A percentile compares a stretch with the other conserved stretches of the same genome.
Conservation (phyloP, 2,329 filamentous ascomycete species). For the Rutstroemia sp. region DNA sequence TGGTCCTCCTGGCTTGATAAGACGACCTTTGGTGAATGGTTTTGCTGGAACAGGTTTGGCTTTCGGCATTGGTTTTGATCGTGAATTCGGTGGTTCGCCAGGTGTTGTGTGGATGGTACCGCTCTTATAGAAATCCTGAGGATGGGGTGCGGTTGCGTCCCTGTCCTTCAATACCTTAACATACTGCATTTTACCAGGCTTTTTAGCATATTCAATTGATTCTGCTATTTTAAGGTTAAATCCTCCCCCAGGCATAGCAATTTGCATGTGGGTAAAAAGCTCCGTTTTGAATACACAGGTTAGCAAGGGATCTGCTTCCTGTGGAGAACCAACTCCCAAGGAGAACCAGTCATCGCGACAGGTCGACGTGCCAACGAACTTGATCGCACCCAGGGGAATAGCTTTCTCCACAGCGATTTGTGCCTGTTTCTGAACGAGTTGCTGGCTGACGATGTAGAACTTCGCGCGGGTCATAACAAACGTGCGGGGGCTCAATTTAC, state of each 20-base stretch:
- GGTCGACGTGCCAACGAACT: constrained; percentile 74
- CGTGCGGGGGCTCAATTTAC: constrained; percentile 81
- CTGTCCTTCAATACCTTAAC: constrained; percentile 85
- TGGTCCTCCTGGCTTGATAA: constrained; percentile 86
- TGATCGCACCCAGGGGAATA: constrained; percentile 79
- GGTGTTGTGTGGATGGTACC: constrained; percentile 78
- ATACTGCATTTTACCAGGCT: constrained; percentile 81
- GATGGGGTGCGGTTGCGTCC: constrained; percentile 45
- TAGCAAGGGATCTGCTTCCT: constrained; percentile 88
- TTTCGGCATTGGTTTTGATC: constrained; percentile 78
- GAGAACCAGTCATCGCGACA: constrained; percentile 96
- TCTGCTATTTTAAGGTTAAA: constrained; percentile 79
- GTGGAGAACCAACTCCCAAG: constrained; percentile 77
- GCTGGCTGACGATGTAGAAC: constrained; percentile 83
- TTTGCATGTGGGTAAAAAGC: constrained; percentile 86
- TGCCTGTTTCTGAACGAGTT: constrained; percentile 72
- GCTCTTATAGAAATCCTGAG: constrained; percentile 88
- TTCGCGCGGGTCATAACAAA: constrained; percentile 79
- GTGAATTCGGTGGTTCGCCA: constrained; percentile 76
- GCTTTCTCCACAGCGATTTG: constrained; percentile 76
- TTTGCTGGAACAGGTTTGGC: constrained; percentile 79
- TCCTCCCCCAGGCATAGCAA: constrained; percentile 63
- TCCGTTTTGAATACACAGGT: constrained; percentile 96
- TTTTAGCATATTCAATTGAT: constrained; percentile 92
- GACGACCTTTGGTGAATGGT: constrained; percentile 87